These are phyloP conservation scores for Diaporthe sp. DNA, from an alignment of 2,329 filamentous ascomycete genomes.

Conservation along the genomic window DNA sequence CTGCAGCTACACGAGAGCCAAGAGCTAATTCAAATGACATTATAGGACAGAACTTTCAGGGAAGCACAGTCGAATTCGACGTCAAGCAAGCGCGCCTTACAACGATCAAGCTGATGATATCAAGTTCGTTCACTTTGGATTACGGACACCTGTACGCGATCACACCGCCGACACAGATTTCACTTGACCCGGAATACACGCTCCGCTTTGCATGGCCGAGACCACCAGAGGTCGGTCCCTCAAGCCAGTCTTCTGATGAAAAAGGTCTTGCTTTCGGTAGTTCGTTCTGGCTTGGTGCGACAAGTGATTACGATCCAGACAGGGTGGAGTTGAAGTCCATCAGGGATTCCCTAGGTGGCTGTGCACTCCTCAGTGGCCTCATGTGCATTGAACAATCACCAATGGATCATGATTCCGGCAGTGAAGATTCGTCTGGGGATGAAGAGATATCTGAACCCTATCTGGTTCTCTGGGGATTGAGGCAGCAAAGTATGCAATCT, in stretches of 20 bases:
- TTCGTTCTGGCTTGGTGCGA: not conserved
- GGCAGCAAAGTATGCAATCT: not conserved
- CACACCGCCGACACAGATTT: not conserved
- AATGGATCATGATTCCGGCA: not conserved
- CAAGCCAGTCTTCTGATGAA: not conserved
- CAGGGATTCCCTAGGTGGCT: not conserved
- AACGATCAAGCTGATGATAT: not conserved
- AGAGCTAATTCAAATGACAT: not conserved
- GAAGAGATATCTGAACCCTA: not conserved
- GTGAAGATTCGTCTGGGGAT: not conserved
- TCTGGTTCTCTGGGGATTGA: not conserved
- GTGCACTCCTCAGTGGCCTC: not conserved
- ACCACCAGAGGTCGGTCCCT: not conserved
- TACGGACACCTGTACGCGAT: not conserved
- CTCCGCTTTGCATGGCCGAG: not conserved
- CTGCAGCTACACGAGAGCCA: fast-evolving
- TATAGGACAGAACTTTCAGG: too few relatives aligned
- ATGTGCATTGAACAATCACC: not conserved
- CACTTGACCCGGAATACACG: not conserved
- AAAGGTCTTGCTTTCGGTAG: fast-evolving
- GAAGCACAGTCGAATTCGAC: not conserved
- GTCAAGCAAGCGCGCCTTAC: not conserved
- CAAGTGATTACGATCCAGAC: not conserved
- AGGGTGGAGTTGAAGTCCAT: not conserved
- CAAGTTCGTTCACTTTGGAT: not conserved